Base-by-base conservation (phyloP, 1,284 basidiomycete genomes). In the Trichosporon coremiiforme region DNA sequence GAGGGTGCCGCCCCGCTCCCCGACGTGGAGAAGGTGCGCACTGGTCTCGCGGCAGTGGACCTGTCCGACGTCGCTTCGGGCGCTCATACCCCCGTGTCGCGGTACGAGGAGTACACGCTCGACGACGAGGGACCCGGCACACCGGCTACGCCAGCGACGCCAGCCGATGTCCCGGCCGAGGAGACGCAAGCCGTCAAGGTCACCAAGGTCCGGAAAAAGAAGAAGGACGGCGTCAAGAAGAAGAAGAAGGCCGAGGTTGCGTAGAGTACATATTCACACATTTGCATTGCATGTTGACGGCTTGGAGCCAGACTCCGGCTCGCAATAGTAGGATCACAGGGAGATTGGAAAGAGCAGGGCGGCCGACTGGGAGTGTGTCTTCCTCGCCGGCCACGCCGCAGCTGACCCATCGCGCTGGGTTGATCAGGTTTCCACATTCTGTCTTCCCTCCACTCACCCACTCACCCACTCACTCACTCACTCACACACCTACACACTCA, bases 61-160 rank as follows among this genome's bases (percentile, higher is more conserved):
- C 55, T 73, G 9, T 53, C 69, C 22, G 73, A 66, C 47, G 7
- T 67, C 47, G 17, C 36, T 65, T 45, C 47, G 66, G 2, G 45
- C 55, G 10, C 64, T 20, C 63, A 55, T 65, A 9, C 22, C 47
- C 64, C 31, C 36, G 22, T 15, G 35, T n/a, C 53, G 12, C 73
- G 87, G 33, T 90, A 89, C 79, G 87, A 88, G 22, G 86, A 87
- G 67, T 92, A 90, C 72, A 88, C 88, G 65, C 83, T 86, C 0
- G 82, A 84, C 25, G 85, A 87, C n/a, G 76, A 74, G 36, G 47
- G 66, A 22, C 85, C 87, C 6, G 85, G 84, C 66, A 88, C 66
- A 33, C 65, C 62, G 10, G 65, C 68, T 2, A 47, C 45, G 31
- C 55, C 68, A 6, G 69, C 68, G n/a, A 20, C 65, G 17, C 57